phyloP scores from a whole-genome alignment of 2,329 filamentous ascomycete genomes.

The Xylaria sp. region DNA sequence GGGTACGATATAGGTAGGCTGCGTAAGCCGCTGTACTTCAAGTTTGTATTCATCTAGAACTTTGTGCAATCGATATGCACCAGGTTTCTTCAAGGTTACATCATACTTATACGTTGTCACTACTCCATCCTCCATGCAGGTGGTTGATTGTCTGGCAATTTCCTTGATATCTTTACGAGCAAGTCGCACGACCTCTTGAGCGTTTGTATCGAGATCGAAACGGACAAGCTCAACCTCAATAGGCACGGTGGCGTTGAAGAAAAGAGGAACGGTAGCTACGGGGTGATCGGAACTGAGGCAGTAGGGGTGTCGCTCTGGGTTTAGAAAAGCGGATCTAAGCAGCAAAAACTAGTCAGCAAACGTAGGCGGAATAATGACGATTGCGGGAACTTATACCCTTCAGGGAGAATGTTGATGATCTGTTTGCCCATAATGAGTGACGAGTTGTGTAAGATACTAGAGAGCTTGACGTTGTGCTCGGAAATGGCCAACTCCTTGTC shows the following conservation, averaged over 20 bases:
- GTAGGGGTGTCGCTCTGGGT: conserved; percentile 81
- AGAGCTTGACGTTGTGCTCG: conserved; percentile 91
- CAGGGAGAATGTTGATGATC: conserved; percentile 96
- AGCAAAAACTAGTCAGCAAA: conserved; percentile 44
- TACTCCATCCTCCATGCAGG: conserved; percentile 71
- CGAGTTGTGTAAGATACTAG: conserved; percentile 87
- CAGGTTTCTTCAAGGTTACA: conserved; percentile 83
- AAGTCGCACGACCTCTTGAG: conserved; percentile 83
- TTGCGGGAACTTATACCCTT: conserved; percentile 68
- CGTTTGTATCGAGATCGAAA: conserved; percentile 82
- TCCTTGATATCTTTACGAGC: conserved; percentile 77
- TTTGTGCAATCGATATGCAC: conserved; percentile 84
- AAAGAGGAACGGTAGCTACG: conserved; percentile 78
- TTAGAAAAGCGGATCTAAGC: conserved; percentile 80
- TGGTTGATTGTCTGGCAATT: conserved; percentile 74
- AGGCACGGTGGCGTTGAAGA: conserved; percentile 92
- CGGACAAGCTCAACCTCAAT: conserved; percentile 89
- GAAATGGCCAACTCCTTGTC: conserved; percentile 93
- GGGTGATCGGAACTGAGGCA: conserved; percentile 76
- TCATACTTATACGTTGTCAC: conserved; percentile 73
- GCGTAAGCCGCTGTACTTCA: conserved; percentile 80
- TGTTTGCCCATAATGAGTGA: conserved; percentile 96
- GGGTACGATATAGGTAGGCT: conserved; percentile 83
- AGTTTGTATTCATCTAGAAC: conserved; percentile 95
- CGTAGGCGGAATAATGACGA: conserved; percentile 3